These are phyloP conservation scores for Helianthus tuberosus DNA, from an alignment of 129 eudicot genomes.

Conservation along the genomic window DNA sequence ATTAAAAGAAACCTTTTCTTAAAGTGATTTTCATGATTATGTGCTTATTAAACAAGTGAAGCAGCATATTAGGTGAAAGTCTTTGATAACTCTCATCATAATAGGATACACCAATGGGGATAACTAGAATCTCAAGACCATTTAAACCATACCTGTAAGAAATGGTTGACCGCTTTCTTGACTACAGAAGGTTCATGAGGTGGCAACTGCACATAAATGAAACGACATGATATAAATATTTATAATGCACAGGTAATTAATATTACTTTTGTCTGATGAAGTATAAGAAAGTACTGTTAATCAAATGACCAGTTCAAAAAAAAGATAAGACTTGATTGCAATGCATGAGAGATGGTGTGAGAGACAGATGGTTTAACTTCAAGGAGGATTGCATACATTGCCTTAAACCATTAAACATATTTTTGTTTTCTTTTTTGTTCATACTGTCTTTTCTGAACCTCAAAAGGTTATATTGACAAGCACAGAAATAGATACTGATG, in stretches of 20 bases:
- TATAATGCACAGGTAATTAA: neutral
- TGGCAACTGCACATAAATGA: constrained; percentile 65
- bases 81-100: neutral
- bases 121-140: constrained; percentile 11
- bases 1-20: neutral
- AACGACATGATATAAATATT: constrained; percentile 1
- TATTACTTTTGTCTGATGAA: constrained; percentile 4
- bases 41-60: constrained; percentile 4
- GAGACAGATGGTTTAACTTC: neutral
- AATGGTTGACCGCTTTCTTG: constrained; percentile 90
- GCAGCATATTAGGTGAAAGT: constrained; percentile 2
- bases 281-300: constrained; percentile 1
- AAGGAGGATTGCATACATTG: neutral
- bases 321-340: neutral
- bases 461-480: neutral
- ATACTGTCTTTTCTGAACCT: constrained; percentile 11
- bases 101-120: neutral
- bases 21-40: neutral
- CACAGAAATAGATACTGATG: neutral
- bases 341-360: neutral
- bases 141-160: constrained; percentile 65
- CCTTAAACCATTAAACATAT: neutral
- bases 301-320: constrained; percentile 4
- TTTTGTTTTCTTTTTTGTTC: neutral
- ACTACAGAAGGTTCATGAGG: constrained; percentile 96